These are phyloP conservation scores for Dipodascus geniculatus DNA, from an alignment of 805 yeast genomes.

Conservation along the genomic window DNA sequence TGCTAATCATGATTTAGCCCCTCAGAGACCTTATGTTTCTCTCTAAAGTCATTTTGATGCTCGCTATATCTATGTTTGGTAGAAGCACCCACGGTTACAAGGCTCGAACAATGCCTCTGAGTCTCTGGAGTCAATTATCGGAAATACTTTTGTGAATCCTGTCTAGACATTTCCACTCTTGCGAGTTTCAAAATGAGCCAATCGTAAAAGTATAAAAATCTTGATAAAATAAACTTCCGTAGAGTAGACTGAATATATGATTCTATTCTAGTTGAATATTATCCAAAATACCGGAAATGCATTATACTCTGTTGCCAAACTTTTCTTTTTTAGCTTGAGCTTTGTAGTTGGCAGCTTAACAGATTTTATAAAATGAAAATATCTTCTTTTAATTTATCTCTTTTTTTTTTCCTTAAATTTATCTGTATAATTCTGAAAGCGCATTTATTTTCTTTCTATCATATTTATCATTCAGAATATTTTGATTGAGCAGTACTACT, in stretches of 20 bases:
- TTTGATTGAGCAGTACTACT: too few relatives aligned
- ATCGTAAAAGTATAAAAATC: not conserved
- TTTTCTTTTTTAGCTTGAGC: not conserved
- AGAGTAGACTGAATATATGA: not conserved
- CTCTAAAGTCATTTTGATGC: not conserved
- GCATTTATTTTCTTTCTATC: not conserved
- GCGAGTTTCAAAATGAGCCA: not conserved
- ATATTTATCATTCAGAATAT: too few relatives aligned
- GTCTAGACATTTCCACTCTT: not conserved
- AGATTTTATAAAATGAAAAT: slow-evolving; percentile 1
- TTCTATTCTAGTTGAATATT: not conserved
- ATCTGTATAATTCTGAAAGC: not conserved
- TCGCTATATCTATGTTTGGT: not conserved
- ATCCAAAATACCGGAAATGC: not conserved
- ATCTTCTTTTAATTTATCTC: not conserved
- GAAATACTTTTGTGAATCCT: not conserved
- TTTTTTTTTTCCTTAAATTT: not conserved
- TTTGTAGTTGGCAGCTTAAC: not conserved
- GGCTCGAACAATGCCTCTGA: too few relatives aligned
- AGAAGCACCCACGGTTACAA: not conserved
- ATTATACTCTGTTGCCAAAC: not conserved
- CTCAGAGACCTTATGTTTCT: not conserved
- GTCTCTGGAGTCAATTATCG: too few relatives aligned
- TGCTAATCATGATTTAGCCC: too few relatives aligned
- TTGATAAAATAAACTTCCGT: not conserved